Conservation (phyloP, 441 rosid species). For the Metrosideros polymorpha region DNA sequence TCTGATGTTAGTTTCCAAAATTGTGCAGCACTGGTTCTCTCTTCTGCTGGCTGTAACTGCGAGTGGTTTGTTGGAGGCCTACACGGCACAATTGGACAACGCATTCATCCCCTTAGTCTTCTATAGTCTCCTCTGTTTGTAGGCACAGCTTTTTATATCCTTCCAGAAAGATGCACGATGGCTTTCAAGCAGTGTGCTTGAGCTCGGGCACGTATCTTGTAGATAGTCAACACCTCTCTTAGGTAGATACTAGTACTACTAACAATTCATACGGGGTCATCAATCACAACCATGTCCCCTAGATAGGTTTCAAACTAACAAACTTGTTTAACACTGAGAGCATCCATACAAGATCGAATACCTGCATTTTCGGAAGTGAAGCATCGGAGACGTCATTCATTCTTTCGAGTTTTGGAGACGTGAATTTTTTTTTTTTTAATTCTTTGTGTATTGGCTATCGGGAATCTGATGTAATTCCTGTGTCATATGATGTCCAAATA, state of each 20-base stretch:
- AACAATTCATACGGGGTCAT: neutral
- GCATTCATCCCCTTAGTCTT: constrained; percentile 94
- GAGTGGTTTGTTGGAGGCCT: constrained; percentile 91
- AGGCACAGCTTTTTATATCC: constrained; percentile 9
- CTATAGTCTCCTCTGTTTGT: constrained; percentile 90
- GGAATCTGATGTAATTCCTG: neutral
- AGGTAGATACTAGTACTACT: neutral
- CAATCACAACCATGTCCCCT: neutral
- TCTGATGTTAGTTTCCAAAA: constrained; percentile 1
- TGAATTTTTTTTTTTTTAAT: neutral
- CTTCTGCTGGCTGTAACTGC: constrained; percentile 61
- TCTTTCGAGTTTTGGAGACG: neutral
- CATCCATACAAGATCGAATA: neutral
- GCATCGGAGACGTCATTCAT: neutral
- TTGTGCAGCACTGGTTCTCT: constrained; percentile 81
- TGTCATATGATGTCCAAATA: neutral
- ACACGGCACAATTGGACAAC: constrained; percentile 89
- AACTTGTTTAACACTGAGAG: neutral
- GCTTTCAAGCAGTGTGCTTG: neutral
- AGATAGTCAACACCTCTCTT: neutral
- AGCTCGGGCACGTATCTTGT: neutral
- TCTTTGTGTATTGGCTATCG: neutral
- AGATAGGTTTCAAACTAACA: neutral
- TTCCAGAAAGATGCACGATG: neutral
- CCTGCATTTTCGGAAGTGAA: neutral